Evolutionary conservation across 768 basidiomycete species (phyloP), one percentile per base, ranked within the genome.

Genomic region (Trametes cingulata): DNA sequence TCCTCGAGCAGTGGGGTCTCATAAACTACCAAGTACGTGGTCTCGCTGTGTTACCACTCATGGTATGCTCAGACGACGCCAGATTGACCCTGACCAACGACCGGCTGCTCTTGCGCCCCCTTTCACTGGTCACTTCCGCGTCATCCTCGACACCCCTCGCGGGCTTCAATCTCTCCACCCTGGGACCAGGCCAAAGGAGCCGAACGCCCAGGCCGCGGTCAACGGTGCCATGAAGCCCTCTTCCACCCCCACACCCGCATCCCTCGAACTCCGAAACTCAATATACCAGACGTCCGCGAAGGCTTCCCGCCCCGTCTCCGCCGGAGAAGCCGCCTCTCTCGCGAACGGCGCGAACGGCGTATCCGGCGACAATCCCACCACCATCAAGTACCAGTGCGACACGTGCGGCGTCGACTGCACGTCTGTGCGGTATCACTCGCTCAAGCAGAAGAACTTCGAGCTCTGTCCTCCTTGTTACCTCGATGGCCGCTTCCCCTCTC

Each of bases 91-190:
- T 33, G 96, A 98, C 70, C 88, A 93, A 60, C 84, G 95, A 52
- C 97, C 97, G 3, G 92, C 97, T 1, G 85, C 96, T 0, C 83
- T 98, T 20, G 94, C 91, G 7, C 97, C 97, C 20, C 97, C 97
- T 24, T 98, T 98, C 75, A 98, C 97, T 1, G 97, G 97, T 24
- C 97, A 99, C 74, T 99, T 96, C 85, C 90, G 97, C 58, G 93
- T 99, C 69, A 87, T 97, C 53, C 86, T 98, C 65, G 97, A 99
- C 71, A 95, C 96, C 0, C 97, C 97, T 33, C 91, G 94, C 46
- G 97, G 97, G 14, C 83, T 99, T 1, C 93, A 95, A 66, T 97
- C 97, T 14, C 83, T 97, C 10, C 97, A 94, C 72, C 85, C 91
- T 2, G 90, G 91, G 2, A 89, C 88, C 9, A 82, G 84, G 15